phyloP scores from a whole-genome alignment of 768 basidiomycete species.

The Termitomyces sp. region DNA sequence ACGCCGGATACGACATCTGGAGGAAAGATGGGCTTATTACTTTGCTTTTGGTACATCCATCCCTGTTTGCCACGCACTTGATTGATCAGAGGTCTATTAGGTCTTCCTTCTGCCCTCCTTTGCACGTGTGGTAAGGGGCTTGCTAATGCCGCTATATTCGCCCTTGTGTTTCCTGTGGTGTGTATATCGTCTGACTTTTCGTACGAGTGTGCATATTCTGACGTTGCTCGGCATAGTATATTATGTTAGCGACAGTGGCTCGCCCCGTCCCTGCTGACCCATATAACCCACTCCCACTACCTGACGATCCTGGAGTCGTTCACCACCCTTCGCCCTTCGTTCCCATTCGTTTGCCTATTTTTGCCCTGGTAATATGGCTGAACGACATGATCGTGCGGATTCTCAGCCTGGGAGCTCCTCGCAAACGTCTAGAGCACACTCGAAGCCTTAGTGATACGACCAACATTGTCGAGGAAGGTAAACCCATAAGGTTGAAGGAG shows the following conservation, averaged over 20 bases:
- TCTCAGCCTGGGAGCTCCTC: slow-evolving; percentile 46
- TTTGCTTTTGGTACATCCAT: slow-evolving; percentile 66
- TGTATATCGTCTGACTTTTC: slow-evolving; percentile 20
- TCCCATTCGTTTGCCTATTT: slow-evolving; percentile 78
- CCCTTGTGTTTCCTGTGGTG: slow-evolving; percentile 77
- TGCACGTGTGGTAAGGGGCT: slow-evolving; percentile 73
- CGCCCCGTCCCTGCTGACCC: slow-evolving; percentile 74
- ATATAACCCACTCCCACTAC: slow-evolving; percentile 50
- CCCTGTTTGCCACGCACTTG: neutral
- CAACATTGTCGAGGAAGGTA: slow-evolving; percentile 63
- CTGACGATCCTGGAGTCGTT: slow-evolving; percentile 34
- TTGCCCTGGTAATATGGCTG: slow-evolving; percentile 67
- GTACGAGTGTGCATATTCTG: neutral
- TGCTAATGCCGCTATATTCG: slow-evolving; percentile 81
- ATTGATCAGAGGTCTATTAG: slow-evolving; percentile 26
- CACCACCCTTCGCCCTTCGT: slow-evolving; percentile 73
- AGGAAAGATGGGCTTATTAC: slow-evolving; percentile 89
- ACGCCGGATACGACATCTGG: slow-evolving; percentile 65
- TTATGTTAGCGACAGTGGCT: slow-evolving; percentile 81
- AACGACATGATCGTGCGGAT: slow-evolving; percentile 68
- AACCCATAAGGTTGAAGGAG: slow-evolving; percentile 24
- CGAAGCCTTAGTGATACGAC: slow-evolving; percentile 40
- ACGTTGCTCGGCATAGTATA: slow-evolving; percentile 46
- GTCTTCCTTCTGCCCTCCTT: slow-evolving; percentile 65
- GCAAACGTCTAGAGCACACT: slow-evolving; percentile 6